A percentile compares a stretch with the other conserved stretches of the same genome.
These are phyloP conservation scores for Dalechampia spathulata DNA, from an alignment of 441 rosid species.

Conservation along the genomic window DNA sequence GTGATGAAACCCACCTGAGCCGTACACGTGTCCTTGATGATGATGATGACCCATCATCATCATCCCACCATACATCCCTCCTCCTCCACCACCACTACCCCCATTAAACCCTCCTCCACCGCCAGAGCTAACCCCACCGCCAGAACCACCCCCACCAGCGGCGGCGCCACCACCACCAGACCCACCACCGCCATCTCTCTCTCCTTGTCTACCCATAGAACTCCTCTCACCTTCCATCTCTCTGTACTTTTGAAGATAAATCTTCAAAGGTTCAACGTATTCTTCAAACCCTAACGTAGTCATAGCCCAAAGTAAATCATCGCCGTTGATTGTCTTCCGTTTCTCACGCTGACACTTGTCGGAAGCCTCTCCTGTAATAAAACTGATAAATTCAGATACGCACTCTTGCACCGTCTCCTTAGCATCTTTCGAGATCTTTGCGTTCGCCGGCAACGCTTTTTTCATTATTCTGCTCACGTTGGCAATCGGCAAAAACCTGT, in stretches of 20 bases:
- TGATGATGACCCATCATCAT: constrained; percentile 46
- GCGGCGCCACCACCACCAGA: constrained; percentile 21
- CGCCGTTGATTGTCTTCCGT: constrained; percentile 60
- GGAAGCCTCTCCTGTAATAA: constrained; percentile 58
- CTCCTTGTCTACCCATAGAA: constrained; percentile 33
- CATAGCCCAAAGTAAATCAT: constrained; percentile 60
- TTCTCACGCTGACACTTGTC: constrained; percentile 59
- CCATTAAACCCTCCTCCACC: constrained; percentile 21
- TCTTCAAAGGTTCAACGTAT: constrained; percentile 45
- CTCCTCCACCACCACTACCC: constrained; percentile 13
- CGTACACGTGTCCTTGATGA: constrained; percentile 41
- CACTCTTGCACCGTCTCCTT: constrained; percentile 69
- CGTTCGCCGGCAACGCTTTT: constrained; percentile 60
- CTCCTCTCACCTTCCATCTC: constrained; percentile 54
- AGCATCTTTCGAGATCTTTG: constrained; percentile 61
- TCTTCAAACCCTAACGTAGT: constrained; percentile 57
- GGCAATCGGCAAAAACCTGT: constrained; percentile 53
- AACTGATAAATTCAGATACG: constrained; percentile 63
- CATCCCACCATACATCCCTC: constrained; percentile 37
- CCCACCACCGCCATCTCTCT: constrained; percentile 33
- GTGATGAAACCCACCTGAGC: constrained; percentile 33
- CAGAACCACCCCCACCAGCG: constrained; percentile 17
- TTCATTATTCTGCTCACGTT: constrained; percentile 67
- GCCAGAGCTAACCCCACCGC: constrained; percentile 19
- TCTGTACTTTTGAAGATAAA: constrained; percentile 48